Evolutionary conservation across 2,329 filamentous ascomycete genomes (phyloP).

Genomic region (Anisogramma anomala): DNA sequence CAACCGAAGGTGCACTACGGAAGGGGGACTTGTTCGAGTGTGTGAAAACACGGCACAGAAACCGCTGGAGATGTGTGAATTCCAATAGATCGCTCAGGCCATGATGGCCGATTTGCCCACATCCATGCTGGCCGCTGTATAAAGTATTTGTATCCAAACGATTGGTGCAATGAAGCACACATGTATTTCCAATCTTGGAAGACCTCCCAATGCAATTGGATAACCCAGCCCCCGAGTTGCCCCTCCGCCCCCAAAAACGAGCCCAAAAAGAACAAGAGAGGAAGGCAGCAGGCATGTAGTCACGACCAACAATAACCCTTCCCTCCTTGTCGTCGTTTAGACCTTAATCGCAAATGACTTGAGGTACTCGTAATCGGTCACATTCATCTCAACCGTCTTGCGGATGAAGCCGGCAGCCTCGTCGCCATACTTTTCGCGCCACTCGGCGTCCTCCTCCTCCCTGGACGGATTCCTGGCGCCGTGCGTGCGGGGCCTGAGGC

Average conservation of each 20-base stretch:
- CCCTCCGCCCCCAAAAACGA: too few species aligned
- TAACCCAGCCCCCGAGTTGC: constrained; percentile 5
- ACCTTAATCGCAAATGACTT: constrained; percentile 63
- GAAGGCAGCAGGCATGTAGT: constrained; percentile 13
- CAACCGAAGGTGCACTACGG: too few species aligned
- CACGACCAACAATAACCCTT: constrained; percentile 8
- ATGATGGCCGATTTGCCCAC: background rate
- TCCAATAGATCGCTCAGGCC: constrained; percentile 3
- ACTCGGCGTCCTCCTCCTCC: constrained; percentile 58
- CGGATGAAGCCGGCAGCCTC: constrained; percentile 60
- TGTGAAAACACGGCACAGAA: background rate
- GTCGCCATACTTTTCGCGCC: constrained; percentile 62
- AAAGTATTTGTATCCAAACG: constrained; percentile 2
- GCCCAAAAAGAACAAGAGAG: background rate
- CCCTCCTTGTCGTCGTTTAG: constrained; percentile 20
- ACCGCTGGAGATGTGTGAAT: constrained; percentile 2
- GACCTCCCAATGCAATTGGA: background rate
- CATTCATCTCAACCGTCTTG: constrained; percentile 58
- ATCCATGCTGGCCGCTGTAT: constrained; percentile 5
- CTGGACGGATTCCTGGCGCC: constrained; percentile 48
- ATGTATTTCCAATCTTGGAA: background rate
- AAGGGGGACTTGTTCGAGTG: constrained; percentile 1
- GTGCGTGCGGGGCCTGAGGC: constrained; percentile 57
- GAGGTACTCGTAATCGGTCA: constrained; percentile 68
- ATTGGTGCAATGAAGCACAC: constrained; percentile 2